Evolutionary conservation across 768 basidiomycete genomes (phyloP).

Genomic region (Favolaschia claudopus): DNA sequence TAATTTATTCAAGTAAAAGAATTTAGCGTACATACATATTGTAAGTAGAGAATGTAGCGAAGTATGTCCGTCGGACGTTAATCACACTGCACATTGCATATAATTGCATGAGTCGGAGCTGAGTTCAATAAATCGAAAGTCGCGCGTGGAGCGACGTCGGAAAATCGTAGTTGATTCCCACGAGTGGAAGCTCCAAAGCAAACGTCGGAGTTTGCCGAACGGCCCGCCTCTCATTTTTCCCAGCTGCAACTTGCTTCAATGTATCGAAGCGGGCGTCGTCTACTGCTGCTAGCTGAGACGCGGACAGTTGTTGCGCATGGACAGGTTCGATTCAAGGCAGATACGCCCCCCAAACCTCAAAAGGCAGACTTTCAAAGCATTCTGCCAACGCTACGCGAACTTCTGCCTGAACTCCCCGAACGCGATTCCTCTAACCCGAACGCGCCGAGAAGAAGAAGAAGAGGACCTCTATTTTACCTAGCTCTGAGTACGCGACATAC

Average conservation of each 20-base stretch:
- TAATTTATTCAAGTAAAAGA: no score
- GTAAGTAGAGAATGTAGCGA: no score
- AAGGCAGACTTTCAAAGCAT: conserved; percentile 24
- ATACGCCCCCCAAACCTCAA: conserved; percentile 12
- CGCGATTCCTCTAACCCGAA: conserved; percentile 5
- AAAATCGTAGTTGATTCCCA: no score
- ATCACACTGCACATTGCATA: no score
- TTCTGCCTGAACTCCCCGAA: conserved; percentile 13
- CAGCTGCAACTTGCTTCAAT: no score
- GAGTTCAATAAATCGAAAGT: no score
- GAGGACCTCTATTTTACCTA: conserved; percentile 12
- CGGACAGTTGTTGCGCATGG: not conserved
- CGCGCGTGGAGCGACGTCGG: no score
- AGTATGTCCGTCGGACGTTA: no score
- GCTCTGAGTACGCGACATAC: conserved; percentile 1
- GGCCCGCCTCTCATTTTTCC: not conserved
- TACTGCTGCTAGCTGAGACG: not conserved
- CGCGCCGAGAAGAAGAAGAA: conserved; percentile 1
- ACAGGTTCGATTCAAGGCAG: conserved; percentile 23
- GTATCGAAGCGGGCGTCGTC: conserved; percentile 6
- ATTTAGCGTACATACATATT: no score
- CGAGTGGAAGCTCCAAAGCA: no score
- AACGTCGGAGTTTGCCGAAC: no score
- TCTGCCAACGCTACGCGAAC: conserved; percentile 14
- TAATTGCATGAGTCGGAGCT: no score